These are phyloP conservation scores for Lasiosphaeris hirsuta DNA, from an alignment of 495 filamentous ascomycete species.

Conservation along the genomic window DNA sequence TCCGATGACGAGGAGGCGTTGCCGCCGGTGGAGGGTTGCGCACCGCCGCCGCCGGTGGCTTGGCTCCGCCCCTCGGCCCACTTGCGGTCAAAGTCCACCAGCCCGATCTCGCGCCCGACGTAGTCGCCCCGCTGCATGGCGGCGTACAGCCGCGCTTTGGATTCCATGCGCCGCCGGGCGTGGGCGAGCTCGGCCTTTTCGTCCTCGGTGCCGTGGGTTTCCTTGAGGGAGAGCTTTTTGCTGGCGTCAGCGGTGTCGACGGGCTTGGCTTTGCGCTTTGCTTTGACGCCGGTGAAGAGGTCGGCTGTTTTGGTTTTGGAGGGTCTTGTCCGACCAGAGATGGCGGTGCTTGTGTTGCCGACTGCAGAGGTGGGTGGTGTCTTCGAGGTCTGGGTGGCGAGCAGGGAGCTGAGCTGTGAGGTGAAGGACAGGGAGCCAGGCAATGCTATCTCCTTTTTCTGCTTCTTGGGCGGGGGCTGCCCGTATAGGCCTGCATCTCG, in stretches of 20 bases:
- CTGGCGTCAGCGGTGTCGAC: not conserved
- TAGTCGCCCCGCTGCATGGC: conserved; percentile 75
- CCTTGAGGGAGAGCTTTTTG: conserved; percentile 41
- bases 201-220: conserved; percentile 43
- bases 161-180: conserved; percentile 74
- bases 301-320: conserved; percentile 66
- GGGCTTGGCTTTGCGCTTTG: conserved; percentile 58
- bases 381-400: conserved; percentile 40
- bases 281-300: conserved; percentile 63
- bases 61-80: conserved; percentile 66
- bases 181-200: conserved; percentile 47
- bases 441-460: conserved; percentile 58
- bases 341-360: conserved; percentile 28
- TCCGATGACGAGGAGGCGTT: conserved; percentile 27
- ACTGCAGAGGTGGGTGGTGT: conserved; percentile 32
- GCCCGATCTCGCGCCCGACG: conserved; percentile 52
- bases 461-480: conserved; percentile 59
- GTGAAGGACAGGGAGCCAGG: conserved; percentile 77
- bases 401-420: conserved; percentile 70
- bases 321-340: conserved; percentile 59
- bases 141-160: conserved; percentile 81
- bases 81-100: conserved; percentile 93
- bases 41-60: conserved; percentile 26
- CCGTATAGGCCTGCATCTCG: conserved; percentile 71
- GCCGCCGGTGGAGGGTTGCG: conserved; percentile 39